A percentile compares a stretch with the other conserved stretches of the same genome.
Conservation (phyloP, 371 early-diverging fungal species). For the Mycotypha africana region DNA sequence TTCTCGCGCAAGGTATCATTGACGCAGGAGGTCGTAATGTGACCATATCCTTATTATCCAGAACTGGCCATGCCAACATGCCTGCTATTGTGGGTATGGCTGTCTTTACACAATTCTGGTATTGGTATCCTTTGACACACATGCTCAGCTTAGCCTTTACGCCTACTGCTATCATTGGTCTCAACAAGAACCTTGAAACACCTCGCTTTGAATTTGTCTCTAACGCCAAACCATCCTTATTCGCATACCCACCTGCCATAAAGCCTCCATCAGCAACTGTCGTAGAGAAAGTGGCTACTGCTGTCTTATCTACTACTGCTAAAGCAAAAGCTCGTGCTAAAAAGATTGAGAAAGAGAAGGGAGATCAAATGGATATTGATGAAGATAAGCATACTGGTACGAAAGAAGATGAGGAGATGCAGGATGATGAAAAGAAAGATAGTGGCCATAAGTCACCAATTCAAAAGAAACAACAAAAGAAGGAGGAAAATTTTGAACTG, state of each 20-base stretch:
- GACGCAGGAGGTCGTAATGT: constrained; percentile 98
- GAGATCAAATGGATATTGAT: constrained; percentile 46
- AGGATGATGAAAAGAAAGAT: constrained; percentile 31
- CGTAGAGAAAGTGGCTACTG: constrained; percentile 75
- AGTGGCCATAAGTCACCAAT: constrained; percentile 19
- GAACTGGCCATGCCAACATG: constrained; percentile 86
- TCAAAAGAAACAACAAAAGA: constrained; percentile 58
- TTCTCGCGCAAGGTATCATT: constrained; percentile 95
- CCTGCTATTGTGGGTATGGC: constrained; percentile 96
- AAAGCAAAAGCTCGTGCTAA: constrained; percentile 88
- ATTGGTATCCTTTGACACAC: constrained; percentile 98
- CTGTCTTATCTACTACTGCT: constrained; percentile 93
- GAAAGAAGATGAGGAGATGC: constrained; percentile 42
- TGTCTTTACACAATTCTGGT: constrained; percentile 99
- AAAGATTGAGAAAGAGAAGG: constrained; percentile 74
- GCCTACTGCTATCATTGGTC: constrained; percentile 93
- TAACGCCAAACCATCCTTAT: constrained; percentile 82
- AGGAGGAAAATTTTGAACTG: constrained; percentile 67
- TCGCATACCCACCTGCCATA: constrained; percentile 86
- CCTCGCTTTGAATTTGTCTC: constrained; percentile 86
- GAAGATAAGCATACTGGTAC: constrained; percentile 36
- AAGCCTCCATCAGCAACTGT: constrained; percentile 66
- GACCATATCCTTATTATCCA: constrained; percentile 87
- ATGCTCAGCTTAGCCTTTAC: constrained; percentile 91
- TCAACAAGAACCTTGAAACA: constrained; percentile 82